Conservation (phyloP, 106 monocot genomes). For the Chionographis japonica region DNA sequence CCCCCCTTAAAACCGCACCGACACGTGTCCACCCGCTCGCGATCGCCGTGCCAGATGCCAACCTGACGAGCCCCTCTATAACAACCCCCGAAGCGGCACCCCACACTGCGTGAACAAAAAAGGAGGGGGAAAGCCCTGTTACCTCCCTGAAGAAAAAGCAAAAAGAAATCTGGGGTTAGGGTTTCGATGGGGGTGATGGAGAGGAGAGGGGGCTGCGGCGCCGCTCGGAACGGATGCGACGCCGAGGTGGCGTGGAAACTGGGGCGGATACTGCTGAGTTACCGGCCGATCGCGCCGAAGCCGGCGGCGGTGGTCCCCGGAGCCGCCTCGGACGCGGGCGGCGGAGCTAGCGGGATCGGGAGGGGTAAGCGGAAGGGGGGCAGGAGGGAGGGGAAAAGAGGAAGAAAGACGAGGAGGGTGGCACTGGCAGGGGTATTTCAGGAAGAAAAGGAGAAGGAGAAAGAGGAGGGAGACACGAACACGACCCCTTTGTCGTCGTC, state of each 20-base stretch:
- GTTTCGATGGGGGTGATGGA: constrained; percentile 16
- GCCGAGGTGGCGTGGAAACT: constrained; percentile 52
- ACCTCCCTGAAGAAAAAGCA: too few relatives aligned
- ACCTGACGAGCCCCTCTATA: too few relatives aligned
- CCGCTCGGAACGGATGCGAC: constrained; percentile 23
- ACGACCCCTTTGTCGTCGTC: constrained; percentile 13
- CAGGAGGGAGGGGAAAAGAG: constrained; percentile 8
- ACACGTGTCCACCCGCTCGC: too few relatives aligned
- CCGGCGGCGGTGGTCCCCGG: constrained; percentile 21
- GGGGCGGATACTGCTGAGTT: constrained; percentile 63
- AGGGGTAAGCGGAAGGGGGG: constrained; percentile 2
- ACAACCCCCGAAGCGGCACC: too few relatives aligned
- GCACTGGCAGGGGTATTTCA: neutral
- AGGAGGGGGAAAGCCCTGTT: too few relatives aligned
- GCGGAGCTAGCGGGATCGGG: neutral
- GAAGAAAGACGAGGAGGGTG: constrained; percentile 18
- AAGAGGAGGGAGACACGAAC: neutral
- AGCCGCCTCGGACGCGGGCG: neutral
- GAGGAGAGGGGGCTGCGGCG: constrained; percentile 40
- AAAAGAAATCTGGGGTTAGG: too few relatives aligned
- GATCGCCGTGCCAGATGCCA: too few relatives aligned
- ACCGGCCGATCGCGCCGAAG: constrained; percentile 85
- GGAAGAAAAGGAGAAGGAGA: neutral
- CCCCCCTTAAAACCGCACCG: too few relatives aligned
- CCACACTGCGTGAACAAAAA: too few relatives aligned